phyloP scores from a whole-genome alignment of 352 stramenopile species.

The Chrysophaeum taylorii region DNA sequence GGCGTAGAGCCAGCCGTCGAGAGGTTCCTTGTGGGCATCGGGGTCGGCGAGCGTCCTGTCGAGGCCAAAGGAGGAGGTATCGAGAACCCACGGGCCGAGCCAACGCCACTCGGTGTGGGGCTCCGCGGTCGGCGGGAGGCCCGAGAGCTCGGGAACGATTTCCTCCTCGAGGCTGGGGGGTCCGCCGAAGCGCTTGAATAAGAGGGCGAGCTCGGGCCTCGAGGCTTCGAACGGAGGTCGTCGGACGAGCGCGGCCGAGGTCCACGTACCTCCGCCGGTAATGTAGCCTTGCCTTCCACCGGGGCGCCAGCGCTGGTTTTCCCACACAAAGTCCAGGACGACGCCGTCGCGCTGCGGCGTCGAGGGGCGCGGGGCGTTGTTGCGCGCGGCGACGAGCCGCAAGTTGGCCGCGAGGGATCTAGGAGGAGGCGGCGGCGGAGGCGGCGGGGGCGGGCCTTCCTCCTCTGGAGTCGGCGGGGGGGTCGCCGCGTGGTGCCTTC shows the following conservation, averaged over 20 bases:
- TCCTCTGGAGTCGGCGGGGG: neutral
- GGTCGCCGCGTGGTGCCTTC: neutral
- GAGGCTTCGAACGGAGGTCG: neutral
- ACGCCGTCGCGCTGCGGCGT: neutral
- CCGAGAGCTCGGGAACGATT: neutral
- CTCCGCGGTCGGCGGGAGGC: neutral
- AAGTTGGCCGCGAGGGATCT: no score
- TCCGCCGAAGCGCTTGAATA: neutral
- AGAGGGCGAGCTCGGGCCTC: neutral
- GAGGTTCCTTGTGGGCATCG: neutral
- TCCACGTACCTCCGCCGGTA: neutral
- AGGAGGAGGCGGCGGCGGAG: neutral
- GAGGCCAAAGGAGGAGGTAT: neutral
- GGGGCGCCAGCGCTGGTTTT: conserved; percentile 13
- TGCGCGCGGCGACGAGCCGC: no score
- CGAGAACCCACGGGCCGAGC: conserved; percentile 11
- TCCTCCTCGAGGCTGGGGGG: neutral
- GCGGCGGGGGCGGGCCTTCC: neutral
- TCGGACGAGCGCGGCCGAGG: neutral
- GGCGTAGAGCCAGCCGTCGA: conserved; percentile 1
- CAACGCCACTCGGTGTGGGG: neutral
- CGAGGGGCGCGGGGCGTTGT: neutral
- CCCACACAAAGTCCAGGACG: conserved; percentile 5
- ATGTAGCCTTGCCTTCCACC: no score
- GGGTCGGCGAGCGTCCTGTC: neutral